Evolutionary conservation across 2,329 filamentous ascomycete genomes (phyloP).

Genomic region (Bipolaris zeicola): DNA sequence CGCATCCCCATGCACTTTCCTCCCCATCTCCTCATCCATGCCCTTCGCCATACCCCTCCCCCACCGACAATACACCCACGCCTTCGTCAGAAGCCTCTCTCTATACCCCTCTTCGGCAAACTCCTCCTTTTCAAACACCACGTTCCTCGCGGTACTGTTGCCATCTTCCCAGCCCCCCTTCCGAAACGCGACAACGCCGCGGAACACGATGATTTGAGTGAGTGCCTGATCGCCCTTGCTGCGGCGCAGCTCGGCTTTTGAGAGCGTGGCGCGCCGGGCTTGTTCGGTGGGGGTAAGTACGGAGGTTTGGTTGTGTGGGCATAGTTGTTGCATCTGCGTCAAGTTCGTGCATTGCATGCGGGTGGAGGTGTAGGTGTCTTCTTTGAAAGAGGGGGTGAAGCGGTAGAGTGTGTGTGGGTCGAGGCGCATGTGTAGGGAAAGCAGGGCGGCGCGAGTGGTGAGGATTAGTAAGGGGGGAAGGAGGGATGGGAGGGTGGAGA

Average conservation of each 20-base stretch:
- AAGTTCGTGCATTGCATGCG: constrained; percentile 35
- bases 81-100: constrained; percentile 19
- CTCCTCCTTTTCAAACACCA: neutral
- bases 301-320: constrained; percentile 4
- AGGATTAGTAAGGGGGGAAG: constrained; percentile 15
- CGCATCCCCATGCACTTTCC: constrained; percentile 24
- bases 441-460: constrained; percentile 25
- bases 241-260: too few relatives aligned
- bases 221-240: constrained; percentile 20
- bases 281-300: too few relatives aligned
- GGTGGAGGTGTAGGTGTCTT: constrained; percentile 22
- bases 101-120: constrained; percentile 19
- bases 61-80: constrained; percentile 39
- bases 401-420: constrained; percentile 37
- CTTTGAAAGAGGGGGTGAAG: constrained; percentile 34
- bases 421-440: constrained; percentile 33
- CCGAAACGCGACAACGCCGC: constrained; percentile 32
- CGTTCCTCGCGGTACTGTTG: neutral
- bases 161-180: constrained; percentile 36
- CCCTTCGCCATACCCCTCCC: constrained; percentile 16
- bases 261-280: too few relatives aligned
- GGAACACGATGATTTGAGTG: constrained; percentile 29
- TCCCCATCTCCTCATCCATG: constrained; percentile 10
- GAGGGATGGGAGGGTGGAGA: neutral
- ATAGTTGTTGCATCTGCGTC: constrained; percentile 3